phyloP scores from a whole-genome alignment of 352 stramenopile genomes.

The Globisporangium alternatum region DNA sequence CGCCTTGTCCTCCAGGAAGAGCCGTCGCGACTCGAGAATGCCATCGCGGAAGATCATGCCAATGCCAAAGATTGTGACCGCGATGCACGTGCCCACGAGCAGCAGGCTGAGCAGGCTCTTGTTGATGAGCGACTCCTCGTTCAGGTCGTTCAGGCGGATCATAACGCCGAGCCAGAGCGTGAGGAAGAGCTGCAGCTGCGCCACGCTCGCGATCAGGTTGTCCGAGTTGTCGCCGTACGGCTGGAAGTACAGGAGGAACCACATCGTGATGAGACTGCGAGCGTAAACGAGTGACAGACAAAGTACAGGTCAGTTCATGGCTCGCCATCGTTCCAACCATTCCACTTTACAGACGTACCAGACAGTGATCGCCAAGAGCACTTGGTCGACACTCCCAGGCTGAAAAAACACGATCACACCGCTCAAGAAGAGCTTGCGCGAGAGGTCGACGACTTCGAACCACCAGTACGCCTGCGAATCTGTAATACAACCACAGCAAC shows the following conservation, averaged over 20 bases:
- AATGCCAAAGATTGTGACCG: slow-evolving; percentile 58
- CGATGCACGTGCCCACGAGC: slow-evolving; percentile 58
- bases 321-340: too few species aligned
- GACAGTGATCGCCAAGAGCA: slow-evolving; percentile 59
- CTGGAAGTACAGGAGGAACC: slow-evolving; percentile 76
- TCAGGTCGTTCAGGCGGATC: slow-evolving; percentile 64
- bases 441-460: slow-evolving; percentile 81
- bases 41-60: slow-evolving; percentile 62
- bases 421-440: slow-evolving; percentile 73
- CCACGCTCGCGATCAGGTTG: slow-evolving; percentile 71
- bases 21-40: slow-evolving; percentile 36
- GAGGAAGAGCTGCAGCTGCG: slow-evolving; percentile 76
- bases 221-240: slow-evolving; percentile 68
- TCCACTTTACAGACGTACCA: slow-evolving; percentile 28
- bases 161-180: slow-evolving; percentile 81
- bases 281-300: not conserved
- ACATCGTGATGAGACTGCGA: slow-evolving; percentile 59
- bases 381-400: slow-evolving; percentile 66
- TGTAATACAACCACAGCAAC: slow-evolving; percentile 18
- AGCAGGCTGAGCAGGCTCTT: slow-evolving; percentile 54
- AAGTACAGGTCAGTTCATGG: not conserved
- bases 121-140: slow-evolving; percentile 64
- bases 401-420: slow-evolving; percentile 73
- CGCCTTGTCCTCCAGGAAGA: slow-evolving; percentile 37
- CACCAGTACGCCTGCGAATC: slow-evolving; percentile 70